phyloP scores from a whole-genome alignment of 495 filamentous ascomycete species.

The Saxophila tyrrhenica region DNA sequence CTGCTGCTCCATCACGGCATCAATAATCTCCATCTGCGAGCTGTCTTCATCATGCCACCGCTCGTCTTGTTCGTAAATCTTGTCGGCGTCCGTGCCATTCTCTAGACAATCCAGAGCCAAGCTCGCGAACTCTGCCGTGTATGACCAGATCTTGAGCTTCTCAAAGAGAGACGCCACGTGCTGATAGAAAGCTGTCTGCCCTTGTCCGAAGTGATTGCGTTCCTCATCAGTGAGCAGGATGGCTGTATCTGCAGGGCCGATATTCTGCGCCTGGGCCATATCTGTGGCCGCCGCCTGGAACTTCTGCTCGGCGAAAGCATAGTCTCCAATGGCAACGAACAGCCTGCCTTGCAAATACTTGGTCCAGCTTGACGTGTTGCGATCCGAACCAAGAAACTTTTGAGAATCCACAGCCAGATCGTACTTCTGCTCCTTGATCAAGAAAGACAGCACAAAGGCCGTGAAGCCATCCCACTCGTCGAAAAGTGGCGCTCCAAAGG shows the following conservation, averaged over 20 bases:
- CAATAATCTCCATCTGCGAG: constrained; percentile 1
- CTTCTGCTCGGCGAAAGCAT: constrained; percentile 56
- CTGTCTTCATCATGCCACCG: constrained; percentile 7
- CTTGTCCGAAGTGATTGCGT: constrained; percentile 59
- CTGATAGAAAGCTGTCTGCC: constrained; percentile 66
- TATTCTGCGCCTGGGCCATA: constrained; percentile 31
- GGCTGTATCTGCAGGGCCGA: constrained; percentile 35
- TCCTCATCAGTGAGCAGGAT: constrained; percentile 62
- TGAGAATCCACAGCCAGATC: constrained; percentile 44
- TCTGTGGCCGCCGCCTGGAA: constrained; percentile 77
- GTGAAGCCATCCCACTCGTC: constrained; percentile 33
- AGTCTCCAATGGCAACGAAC: constrained; percentile 59
- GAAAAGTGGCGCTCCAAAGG: constrained; percentile 7
- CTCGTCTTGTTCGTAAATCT: constrained; percentile 8
- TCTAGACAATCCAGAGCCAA: constrained; percentile 50
- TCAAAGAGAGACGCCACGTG: constrained; percentile 80
- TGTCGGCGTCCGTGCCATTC: neutral
- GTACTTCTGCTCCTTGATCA: constrained; percentile 34
- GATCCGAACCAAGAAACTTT: constrained; percentile 46
- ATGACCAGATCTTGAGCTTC: constrained; percentile 52
- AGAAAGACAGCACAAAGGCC: constrained; percentile 41
- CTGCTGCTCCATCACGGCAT: neutral
- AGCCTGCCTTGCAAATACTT: constrained; percentile 80
- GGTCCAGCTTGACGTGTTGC: constrained; percentile 50
- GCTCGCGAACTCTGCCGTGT: constrained; percentile 73